phyloP scores from a whole-genome alignment of 2,329 filamentous ascomycete genomes.

The Ophiostoma pallidulum region DNA sequence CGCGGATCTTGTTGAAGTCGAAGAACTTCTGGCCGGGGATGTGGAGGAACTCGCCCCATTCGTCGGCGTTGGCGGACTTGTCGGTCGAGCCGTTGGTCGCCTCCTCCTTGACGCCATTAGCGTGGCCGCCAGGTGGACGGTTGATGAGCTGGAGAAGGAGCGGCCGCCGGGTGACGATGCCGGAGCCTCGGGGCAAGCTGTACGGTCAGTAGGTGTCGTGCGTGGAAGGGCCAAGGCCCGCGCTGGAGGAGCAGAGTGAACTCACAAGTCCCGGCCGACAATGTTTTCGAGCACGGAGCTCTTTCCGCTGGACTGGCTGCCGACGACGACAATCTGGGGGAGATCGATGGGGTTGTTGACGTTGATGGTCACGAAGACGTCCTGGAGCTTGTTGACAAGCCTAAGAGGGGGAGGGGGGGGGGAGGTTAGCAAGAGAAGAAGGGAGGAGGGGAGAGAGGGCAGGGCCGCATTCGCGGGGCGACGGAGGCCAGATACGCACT shows the following conservation, averaged over 20 bases:
- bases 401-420: constrained; percentile 31
- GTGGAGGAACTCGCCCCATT: constrained; percentile 99
- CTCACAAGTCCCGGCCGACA: constrained; percentile 96
- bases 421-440: not conserved
- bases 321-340: constrained; percentile 95
- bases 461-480: too few species aligned
- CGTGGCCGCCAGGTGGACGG: constrained; percentile 52
- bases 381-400: constrained; percentile 97
- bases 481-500: constrained; percentile 17
- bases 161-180: constrained; percentile 92
- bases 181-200: constrained; percentile 91
- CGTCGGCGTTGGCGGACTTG: constrained; percentile 81
- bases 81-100: constrained; percentile 56
- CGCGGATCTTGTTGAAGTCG: constrained; percentile 95
- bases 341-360: constrained; percentile 99
- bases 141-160: constrained; percentile 98
- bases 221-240: too few species aligned
- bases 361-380: constrained; percentile 97
- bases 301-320: constrained; percentile 98
- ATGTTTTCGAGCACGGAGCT: constrained; percentile 99
- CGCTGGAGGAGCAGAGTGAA: too few species aligned
- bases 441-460: not conserved
- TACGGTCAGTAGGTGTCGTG: constrained; percentile 7
- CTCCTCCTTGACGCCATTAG: constrained; percentile 65
- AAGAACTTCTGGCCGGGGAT: constrained; percentile 84